A percentile compares a stretch with the other conserved stretches of the same genome.
Conservation (phyloP, 257 asterid genomes). For the Penstemon newberryi region DNA sequence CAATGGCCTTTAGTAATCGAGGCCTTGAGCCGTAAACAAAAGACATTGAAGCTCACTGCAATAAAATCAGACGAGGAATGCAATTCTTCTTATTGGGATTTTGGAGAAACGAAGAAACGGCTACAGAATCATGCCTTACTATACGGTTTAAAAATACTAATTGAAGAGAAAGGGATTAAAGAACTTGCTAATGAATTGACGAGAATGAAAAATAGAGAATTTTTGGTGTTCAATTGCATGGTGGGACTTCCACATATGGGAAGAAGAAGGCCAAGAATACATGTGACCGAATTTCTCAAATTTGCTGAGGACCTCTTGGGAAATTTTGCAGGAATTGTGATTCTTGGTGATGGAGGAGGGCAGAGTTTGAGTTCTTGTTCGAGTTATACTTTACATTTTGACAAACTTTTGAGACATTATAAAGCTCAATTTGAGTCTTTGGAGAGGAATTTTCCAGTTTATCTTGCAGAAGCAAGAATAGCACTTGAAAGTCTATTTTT, state of each 20-base stretch:
- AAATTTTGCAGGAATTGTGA: slow-evolving; percentile 43
- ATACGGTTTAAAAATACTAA: slow-evolving; percentile 37
- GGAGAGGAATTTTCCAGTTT: slow-evolving; percentile 58
- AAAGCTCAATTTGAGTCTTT: slow-evolving; percentile 58
- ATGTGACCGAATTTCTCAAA: slow-evolving; percentile 43
- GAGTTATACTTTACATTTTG: slow-evolving; percentile 43
- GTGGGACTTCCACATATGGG: slow-evolving; percentile 71
- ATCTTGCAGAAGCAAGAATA: slow-evolving; percentile 65
- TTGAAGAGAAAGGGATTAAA: slow-evolving; percentile 45
- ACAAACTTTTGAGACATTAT: slow-evolving; percentile 42
- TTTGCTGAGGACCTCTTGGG: slow-evolving; percentile 41
- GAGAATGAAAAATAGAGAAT: slow-evolving; percentile 41
- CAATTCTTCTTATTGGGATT: slow-evolving; percentile 33
- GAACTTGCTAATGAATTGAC: slow-evolving; percentile 39
- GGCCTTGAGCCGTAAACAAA: slow-evolving; percentile 38
- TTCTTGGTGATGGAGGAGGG: slow-evolving; percentile 64
- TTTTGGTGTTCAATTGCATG: slow-evolving; percentile 73
- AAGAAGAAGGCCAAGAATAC: slow-evolving; percentile 35
- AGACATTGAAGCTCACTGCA: slow-evolving; percentile 51
- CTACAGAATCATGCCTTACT: slow-evolving; percentile 49
- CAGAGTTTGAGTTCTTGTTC: slow-evolving; percentile 22
- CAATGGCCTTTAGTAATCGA: slow-evolving; percentile 74
- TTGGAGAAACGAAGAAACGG: slow-evolving; percentile 51
- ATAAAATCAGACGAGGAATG: slow-evolving; percentile 39
- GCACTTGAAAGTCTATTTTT: slow-evolving; percentile 61